Evolutionary conservation across 108 stramenopile species (phyloP), one percentile per base, ranked within the genome.

Genomic region (Fragilaria radians): DNA sequence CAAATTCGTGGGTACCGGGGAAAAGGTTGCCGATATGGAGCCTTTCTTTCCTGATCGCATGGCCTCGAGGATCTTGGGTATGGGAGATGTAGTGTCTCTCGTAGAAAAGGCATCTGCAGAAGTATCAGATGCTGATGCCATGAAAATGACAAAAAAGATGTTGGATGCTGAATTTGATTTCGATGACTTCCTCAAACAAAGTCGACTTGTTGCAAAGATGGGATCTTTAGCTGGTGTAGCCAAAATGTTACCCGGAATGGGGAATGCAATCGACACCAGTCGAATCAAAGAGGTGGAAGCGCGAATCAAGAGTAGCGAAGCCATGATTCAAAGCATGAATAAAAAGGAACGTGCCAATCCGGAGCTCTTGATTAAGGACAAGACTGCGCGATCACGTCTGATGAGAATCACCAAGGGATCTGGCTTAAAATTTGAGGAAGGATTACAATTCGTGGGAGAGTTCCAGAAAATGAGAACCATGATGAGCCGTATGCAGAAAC

Each of bases 21-120:
- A 97, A 68, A 88, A 82, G 69, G 73, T 86, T 1, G 62, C 72
- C 17, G 95, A 97, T 61, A 69, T 96, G 50, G 95, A 95, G 72
- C 94, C 95, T 24, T 97, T 97, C 72, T 97, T 89, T 71, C 97
- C 97, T 17, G 93, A 94, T 66, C 89, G 97, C 25, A 96, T 96
- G 95, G 97, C 97, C 19, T 87, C 81, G 11, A 70, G 95, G 14
- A 97, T 97, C 72, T 72, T 97, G 32, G 97, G 97, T 5, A 96
- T 96, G 95, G 97, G 97, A 25, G 97, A 97, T 81, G 88, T 97
- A 5, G 72, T 96, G 22, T 87, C 88, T 36, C 73, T 97, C 21
- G 94, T 97, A 5, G 96, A 97, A 78, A 97, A 97, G 78, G 94
- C 94, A 9, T 58, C 88, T 14, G 76, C 90, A 46, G 80, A 91